Percentiles rank a stretch among this genome's conserved stretches.
phyloP scores from a whole-genome alignment of 108 stramenopile genomes.

The Aurantiochytrium sp. region DNA sequence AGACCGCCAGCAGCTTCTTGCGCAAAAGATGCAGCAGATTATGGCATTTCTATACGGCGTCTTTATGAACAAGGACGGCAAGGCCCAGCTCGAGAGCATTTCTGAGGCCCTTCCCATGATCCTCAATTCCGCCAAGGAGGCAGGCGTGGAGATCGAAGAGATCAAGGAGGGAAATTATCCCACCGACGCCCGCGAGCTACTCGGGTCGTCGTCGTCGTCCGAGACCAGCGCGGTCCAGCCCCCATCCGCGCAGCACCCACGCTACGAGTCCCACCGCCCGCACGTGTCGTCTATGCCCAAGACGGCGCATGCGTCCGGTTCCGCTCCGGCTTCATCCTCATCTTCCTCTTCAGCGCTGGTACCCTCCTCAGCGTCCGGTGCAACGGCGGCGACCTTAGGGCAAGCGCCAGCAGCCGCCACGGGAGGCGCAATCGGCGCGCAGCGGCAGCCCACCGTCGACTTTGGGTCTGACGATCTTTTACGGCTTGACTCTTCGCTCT shows the following conservation, averaged over 20 bases:
- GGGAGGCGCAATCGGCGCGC: too few species aligned
- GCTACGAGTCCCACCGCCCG: background rate
- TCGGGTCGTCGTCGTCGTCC: background rate
- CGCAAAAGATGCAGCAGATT: constrained; percentile 14
- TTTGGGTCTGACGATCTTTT: background rate
- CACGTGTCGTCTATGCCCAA: background rate
- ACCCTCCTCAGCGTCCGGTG: too few species aligned
- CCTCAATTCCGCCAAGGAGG: background rate
- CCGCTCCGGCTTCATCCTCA: too few species aligned
- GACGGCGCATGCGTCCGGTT: too few species aligned
- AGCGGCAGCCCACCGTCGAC: background rate
- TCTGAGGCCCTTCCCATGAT: background rate
- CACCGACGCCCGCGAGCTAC: background rate
- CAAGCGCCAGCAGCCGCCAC: too few species aligned
- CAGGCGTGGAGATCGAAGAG: background rate
- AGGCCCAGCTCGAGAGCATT: background rate
- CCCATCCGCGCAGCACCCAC: too few species aligned
- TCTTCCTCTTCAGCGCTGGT: too few species aligned
- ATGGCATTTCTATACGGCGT: background rate
- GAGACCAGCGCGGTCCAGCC: too few species aligned
- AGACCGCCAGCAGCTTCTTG: background rate
- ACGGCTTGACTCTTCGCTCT: background rate
- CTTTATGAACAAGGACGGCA: constrained; percentile 3
- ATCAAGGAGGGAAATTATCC: background rate
- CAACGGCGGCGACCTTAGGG: too few species aligned